These are phyloP conservation scores for Myxozyma geophila DNA, from an alignment of 805 yeast genomes.

Conservation along the genomic window DNA sequence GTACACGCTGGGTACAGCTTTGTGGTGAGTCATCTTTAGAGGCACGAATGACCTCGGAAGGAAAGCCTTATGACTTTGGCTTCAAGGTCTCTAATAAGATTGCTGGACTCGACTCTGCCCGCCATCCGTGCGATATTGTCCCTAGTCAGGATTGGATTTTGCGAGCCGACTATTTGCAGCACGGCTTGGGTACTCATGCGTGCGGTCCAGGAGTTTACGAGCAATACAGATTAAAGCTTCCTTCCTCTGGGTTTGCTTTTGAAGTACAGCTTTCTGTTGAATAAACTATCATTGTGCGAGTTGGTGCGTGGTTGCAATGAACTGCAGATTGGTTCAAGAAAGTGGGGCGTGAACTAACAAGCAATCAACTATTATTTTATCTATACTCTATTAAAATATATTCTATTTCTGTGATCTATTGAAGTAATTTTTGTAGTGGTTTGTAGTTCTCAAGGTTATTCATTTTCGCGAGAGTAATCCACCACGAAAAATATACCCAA, in stretches of 20 bases:
- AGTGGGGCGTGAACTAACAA: too few species aligned
- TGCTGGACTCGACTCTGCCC: conserved; percentile 37
- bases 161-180: conserved; percentile 40
- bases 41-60: conserved; percentile 9
- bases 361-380: too few species aligned
- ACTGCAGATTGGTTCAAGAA: too few species aligned
- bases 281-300: neutral
- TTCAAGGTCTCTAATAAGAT: conserved; percentile 30
- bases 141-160: conserved; percentile 29
- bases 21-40: conserved; percentile 13
- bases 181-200: conserved; percentile 43
- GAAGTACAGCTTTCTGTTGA: conserved; percentile 12
- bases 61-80: conserved; percentile 28
- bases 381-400: too few species aligned
- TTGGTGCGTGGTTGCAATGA: too few species aligned
- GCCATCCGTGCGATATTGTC: conserved; percentile 40
- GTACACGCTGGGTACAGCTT: conserved; percentile 43
- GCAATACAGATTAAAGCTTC: conserved; percentile 25
- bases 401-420: too few species aligned
- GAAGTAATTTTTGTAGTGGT: too few species aligned
- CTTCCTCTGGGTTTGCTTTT: conserved; percentile 11
- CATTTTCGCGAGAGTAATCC: too few species aligned
- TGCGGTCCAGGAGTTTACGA: conserved; percentile 42
- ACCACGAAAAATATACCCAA: too few species aligned
- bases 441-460: too few species aligned